Evolutionary conservation across 108 stramenopile genomes (phyloP).

Genomic region (Schizochytrium sp.): DNA sequence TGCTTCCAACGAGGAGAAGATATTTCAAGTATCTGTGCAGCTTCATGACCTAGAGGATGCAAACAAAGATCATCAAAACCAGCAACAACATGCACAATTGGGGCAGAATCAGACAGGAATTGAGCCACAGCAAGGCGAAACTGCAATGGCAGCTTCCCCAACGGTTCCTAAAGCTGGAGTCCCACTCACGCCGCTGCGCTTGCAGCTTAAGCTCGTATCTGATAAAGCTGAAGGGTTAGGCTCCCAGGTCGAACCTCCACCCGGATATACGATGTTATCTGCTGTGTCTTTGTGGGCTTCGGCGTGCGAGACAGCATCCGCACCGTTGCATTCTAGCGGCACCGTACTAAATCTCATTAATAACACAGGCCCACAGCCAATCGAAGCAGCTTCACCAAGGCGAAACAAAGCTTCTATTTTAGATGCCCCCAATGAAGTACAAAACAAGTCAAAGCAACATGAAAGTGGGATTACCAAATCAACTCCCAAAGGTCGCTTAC

Average conservation of each 20-base stretch:
- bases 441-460: too few relatives aligned
- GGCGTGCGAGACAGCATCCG: neutral
- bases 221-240: neutral
- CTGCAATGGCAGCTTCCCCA: neutral
- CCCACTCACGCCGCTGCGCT: neutral
- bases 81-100: too few relatives aligned
- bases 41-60: neutral
- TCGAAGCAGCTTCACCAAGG: neutral
- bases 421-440: too few relatives aligned
- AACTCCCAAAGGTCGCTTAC: neutral
- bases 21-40: neutral
- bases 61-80: neutral
- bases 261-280: conserved; percentile 10
- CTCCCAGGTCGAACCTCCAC: neutral
- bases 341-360: conserved; percentile 9
- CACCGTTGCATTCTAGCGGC: conserved; percentile 10
- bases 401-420: neutral
- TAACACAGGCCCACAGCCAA: neutral
- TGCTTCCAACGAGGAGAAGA: neutral
- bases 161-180: neutral
- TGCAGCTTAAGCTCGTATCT: conserved; percentile 48
- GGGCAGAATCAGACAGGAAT: too few relatives aligned
- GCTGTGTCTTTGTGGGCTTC: conserved; percentile 17
- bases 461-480: too few relatives aligned
- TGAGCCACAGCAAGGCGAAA: too few relatives aligned